Base-by-base conservation (phyloP, 2,329 filamentous ascomycete species). In the Taxawa tesnikishii region DNA sequence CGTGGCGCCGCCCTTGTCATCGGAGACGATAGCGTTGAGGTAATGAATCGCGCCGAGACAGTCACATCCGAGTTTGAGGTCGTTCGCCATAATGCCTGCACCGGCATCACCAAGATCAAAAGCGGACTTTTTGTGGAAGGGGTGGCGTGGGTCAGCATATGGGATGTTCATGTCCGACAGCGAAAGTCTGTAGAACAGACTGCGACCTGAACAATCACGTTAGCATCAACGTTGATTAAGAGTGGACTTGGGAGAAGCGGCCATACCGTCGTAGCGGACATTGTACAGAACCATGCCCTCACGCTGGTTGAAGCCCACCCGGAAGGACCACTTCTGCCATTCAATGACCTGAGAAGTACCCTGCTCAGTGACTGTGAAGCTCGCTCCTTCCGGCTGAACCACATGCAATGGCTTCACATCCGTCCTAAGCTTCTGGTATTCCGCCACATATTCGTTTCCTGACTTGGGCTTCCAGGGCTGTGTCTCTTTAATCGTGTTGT, bases 31-130 rank as follows among this genome's bases (percentile, higher is more conserved):
- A 3, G 66, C 67, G 33, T 66, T 67, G 24, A 81, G 63, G 43
- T 82, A 81, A 46, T 79, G 70, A 46, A 82, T 81, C 12, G 73
- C 71, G 3, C 77, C 77, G 1, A 81, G 60, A 44, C 77, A 82
- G 49, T 82, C 77, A 44, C 77, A 82, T 16, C 77, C 77, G 2
- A 82, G 61, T 43, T 77, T 69, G 3, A 82, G 60, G 47, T 80
- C 73, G 49, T 82, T 81, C 36, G 75, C 73, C 61, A 75, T 78
- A 37, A 74, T 63, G 27, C 77, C 75, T 9, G 74, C 73, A 18
- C 75, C 62, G 19, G 65, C 73, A 49, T 82, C 76, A 18, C 77
- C 77, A 15, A 80, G 63, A 50, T 82, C 77, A 42, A 81, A 81
- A 0, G 77, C 77, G 5, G 73, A 67, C 52, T 81, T 81, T 51